Base-by-base conservation (phyloP, 2,329 filamentous ascomycete species). In the Myriangium duriaei region DNA sequence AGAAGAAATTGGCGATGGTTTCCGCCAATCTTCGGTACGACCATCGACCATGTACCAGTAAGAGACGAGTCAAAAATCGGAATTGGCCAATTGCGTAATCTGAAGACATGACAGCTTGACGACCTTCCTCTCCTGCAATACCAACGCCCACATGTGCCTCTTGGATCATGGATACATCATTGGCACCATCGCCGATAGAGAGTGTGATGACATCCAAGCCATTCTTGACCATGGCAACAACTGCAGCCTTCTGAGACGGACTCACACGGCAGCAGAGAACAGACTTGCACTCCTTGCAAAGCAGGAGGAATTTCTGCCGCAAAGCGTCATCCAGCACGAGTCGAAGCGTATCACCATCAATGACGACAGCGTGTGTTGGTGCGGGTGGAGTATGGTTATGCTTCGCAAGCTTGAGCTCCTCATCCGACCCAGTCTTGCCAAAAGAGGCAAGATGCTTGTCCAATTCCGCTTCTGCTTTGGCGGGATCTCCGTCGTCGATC, bases 1-100 rank as follows among this genome's bases (percentile, higher is more conserved):
- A 98, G 69, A 98, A 98, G 71, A 98, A 98, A 60, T 98, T 98
- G 58, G 86, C 85, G 52, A 92, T 95, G 32, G 80, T 83, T 65
- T 98, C 91, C 18, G 81, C 85, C 57, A 98, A 66, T 50, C 91
- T 77, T 37, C 88, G 76, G 63, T 98, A 98, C n/a, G 86, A 94
- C 84, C 87, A 95, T 42, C 87, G 76, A 42, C 87, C 87, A 55
- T 95, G 87, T 4, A 95, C 86, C 13, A 95, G 72, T 18, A 95
- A 73, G 43, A 95, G 68, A 39, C 87, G 71, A 50, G 86, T 79
- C 36, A 95, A 67, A 64, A 83, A 95, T 29, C 85, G 74, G 67
- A 95, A 95, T 59, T 95, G 87, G 1, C 84, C 87, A 55, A 95
- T 92, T 36, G 86, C 86, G 55, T 93, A 95, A 57, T 95, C 87